Evolutionary conservation across 2,329 filamentous ascomycete genomes (phyloP), one percentile per base, ranked within the genome.

Genomic region (Botrytis deweyae): DNA sequence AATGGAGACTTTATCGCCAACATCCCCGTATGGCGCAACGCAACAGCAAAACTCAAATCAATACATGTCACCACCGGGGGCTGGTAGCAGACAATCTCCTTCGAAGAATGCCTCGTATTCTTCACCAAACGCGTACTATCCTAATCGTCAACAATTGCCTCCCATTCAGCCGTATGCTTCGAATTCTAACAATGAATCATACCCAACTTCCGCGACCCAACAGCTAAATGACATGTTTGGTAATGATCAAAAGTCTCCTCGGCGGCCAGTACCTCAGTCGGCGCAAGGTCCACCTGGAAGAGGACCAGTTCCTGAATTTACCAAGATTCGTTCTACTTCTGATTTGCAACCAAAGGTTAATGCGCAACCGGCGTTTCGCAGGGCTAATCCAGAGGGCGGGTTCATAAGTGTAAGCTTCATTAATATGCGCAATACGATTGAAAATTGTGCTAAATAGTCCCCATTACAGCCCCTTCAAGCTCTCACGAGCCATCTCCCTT

Each of bases 371-470:
- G 89, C 94, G 1, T 98, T 97, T 81, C 90, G 96, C 79, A 90
- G 96, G 83, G 96, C 96, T 72, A 97, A 97, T 79, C 96, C 96
- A 2, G 96, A 99, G 82, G 96, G 96, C 71, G 96, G 96, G 67
- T 99, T 99, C 82, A 97, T 99, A 82, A 98, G 96, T 83, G 94
- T 97, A 87, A 84, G 93, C 80, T 59, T 64, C 14, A 29, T 72
- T 18, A 44, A 14, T 71, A 10, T 65, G 38, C 59, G 44, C 40
- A 42, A 73, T 38, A 66, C 59, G 46, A 55, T 70, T 33, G 14
- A n/a, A 42, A 55, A 25, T 22, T n/a, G 68, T 76, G 74, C 78
- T 82, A 78, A 83, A 74, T 25, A 70, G 33, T 58, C 69, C 68
- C 68, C 3, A 58, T 72, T 72, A 59, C 81, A 97, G 94, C 96